Evolutionary conservation across 768 basidiomycete species (phyloP), one percentile per base, ranked within the genome.

Genomic region (Melanogaster broomeanus): DNA sequence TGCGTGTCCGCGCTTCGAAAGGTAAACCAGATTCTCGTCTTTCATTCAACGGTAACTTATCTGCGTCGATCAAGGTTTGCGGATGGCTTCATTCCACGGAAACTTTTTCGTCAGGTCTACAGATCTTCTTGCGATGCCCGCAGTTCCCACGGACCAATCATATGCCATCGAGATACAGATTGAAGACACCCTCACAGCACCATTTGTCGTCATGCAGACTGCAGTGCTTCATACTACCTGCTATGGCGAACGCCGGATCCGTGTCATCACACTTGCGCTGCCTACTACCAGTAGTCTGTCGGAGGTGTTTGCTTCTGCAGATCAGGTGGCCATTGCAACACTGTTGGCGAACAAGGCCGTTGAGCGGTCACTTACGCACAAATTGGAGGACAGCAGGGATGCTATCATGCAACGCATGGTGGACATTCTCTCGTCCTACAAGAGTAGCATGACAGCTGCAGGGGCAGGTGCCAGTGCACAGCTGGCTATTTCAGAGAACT

Each of bases 31-130:
- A 37, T 37, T 18, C 33, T 11, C 28, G 39, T 22, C 30, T 21
- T 11, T 21, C 12, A 3, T 7, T 11, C 3, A 15, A 19, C 12
- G 33, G 21, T 42, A 13, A 46, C 51, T 51, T 48, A 47, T 2
- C 21, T 2, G 13, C 15, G 27, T n/a, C 11, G 48, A 28, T 49
- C 2, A 53, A 88, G 89, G 95, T 55, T 74, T 98, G 40, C 88
- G 94, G 44, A 93, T 98, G 93, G 87, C 94, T 7, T 90, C 92
- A 1, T 98, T 96, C 89, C 93, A 98, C 61, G 96, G 96, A 55
- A 98, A 98, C 75, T 97, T 98, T 77, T 98, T 98, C 66, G 93
- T 97, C 50, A 87, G 96, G 46, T 97, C 94, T 21, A 98, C 96
- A 19, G 96, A 98, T 71, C 81, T 98, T 5, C 81, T 98, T 31